Evolutionary conservation across 305 asterid species (phyloP).

Genomic region (Fraxinus xanthoxyloides): DNA sequence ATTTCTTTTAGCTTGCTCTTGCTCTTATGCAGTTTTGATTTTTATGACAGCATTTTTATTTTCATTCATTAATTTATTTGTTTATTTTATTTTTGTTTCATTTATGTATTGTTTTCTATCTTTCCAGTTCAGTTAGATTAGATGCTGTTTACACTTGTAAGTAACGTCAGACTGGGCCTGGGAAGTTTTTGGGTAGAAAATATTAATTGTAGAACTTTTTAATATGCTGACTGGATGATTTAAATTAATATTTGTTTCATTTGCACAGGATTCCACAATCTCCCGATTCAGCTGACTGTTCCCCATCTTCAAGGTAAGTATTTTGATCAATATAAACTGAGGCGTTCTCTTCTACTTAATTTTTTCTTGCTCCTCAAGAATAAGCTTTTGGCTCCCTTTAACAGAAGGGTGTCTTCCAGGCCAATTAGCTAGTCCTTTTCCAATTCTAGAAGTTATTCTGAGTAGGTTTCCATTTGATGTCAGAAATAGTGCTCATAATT

Average conservation of each 20-base stretch:
- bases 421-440: slow-evolving; percentile 53
- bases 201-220: neutral
- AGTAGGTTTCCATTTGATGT: slow-evolving; percentile 29
- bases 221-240: slow-evolving; percentile 13
- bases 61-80: neutral
- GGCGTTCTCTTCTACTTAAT: neutral
- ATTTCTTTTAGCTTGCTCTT: neutral
- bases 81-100: slow-evolving; percentile 4
- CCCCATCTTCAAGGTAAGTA: slow-evolving; percentile 54
- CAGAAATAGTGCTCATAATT: neutral
- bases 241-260: slow-evolving; percentile 25
- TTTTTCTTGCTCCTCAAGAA: neutral
- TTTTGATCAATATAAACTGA: slow-evolving; percentile 13
- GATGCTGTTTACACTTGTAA: neutral
- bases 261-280: slow-evolving; percentile 52
- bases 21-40: neutral
- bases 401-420: slow-evolving; percentile 40
- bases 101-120: neutral
- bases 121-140: neutral
- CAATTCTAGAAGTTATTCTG: slow-evolving; percentile 41
- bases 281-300: slow-evolving; percentile 54
- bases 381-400: slow-evolving; percentile 22
- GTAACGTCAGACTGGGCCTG: neutral
- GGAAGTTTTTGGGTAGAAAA: neutral
- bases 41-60: slow-evolving; percentile 6